phyloP scores from a whole-genome alignment of 495 filamentous ascomycete genomes.

The Podospora fimiseda region DNA sequence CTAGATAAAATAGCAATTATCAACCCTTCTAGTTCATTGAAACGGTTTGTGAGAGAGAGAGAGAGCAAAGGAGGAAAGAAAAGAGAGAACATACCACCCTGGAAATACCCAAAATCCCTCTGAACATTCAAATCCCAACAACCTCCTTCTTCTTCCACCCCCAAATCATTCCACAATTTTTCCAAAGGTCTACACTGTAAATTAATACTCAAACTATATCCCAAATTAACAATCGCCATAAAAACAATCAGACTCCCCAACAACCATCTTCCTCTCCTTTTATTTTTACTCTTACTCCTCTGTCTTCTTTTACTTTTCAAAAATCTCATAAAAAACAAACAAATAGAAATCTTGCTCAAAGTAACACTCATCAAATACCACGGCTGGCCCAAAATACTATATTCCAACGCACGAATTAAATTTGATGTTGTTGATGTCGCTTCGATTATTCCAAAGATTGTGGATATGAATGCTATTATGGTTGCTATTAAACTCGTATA shows the following conservation, averaged over 20 bases:
- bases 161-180: constrained; percentile 28
- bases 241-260: constrained; percentile 25
- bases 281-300: constrained; percentile 22
- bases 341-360: constrained; percentile 33
- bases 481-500: constrained; percentile 26
- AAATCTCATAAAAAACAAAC: constrained; percentile 27
- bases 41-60: background rate
- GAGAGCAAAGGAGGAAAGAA: background rate
- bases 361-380: constrained; percentile 34
- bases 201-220: constrained; percentile 25
- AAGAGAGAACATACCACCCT: constrained; percentile 25
- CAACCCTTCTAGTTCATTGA: background rate
- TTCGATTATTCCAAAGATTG: constrained; percentile 31
- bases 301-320: constrained; percentile 22
- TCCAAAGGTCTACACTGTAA: constrained; percentile 34
- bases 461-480: constrained; percentile 29
- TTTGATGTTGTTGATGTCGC: constrained; percentile 20
- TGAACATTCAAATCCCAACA: constrained; percentile 30
- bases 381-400: constrained; percentile 29
- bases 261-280: constrained; percentile 25
- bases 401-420: constrained; percentile 23
- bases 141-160: constrained; percentile 15
- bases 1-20: constrained; percentile 10
- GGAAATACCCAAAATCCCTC: constrained; percentile 32
- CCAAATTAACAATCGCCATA: constrained; percentile 30